phyloP scores from a whole-genome alignment of 2,329 filamentous ascomycete species.

The Tolypocladium pustulatum region DNA sequence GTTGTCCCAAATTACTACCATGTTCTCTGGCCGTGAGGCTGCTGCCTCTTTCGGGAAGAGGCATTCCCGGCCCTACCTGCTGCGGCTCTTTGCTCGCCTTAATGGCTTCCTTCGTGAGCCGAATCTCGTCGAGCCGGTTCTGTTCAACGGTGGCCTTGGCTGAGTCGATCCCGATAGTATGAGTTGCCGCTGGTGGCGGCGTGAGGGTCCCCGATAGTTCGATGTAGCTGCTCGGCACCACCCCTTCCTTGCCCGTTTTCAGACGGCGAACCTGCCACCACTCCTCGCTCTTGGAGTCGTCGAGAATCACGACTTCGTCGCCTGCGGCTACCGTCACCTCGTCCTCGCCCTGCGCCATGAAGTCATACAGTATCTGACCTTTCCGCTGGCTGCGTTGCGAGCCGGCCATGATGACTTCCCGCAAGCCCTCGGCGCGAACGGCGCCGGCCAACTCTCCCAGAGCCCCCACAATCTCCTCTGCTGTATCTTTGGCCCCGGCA shows the following conservation, averaged over 20 bases:
- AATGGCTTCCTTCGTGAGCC: constrained; percentile 70
- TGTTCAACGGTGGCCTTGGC: constrained; percentile 63
- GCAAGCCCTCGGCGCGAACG: constrained; percentile 68
- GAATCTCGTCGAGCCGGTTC: constrained; percentile 68
- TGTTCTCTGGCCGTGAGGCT: constrained; percentile 59
- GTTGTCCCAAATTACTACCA: constrained; percentile 58
- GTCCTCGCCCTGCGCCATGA: constrained; percentile 91
- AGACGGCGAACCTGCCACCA: constrained; percentile 95
- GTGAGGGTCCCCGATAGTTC: constrained; percentile 66
- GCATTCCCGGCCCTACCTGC: constrained; percentile 66
- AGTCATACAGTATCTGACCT: constrained; percentile 84
- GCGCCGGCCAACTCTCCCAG: constrained; percentile 85
- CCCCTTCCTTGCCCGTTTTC: constrained; percentile 88
- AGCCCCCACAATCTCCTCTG: constrained; percentile 80
- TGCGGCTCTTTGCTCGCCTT: constrained; percentile 48
- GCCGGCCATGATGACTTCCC: constrained; percentile 77
- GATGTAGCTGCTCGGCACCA: constrained; percentile 93
- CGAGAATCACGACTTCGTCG: constrained; percentile 83
- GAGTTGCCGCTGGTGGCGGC: constrained; percentile 32
- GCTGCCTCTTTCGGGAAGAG: constrained; percentile 67
- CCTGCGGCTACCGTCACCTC: constrained; percentile 86
- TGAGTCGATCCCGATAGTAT: constrained; percentile 34
- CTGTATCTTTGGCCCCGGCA: constrained; percentile 93
- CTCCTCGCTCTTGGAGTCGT: constrained; percentile 87
- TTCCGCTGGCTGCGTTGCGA: constrained; percentile 63